Percentiles rank a stretch among this genome's conserved stretches.
These are phyloP conservation scores for Chrysopogon serrulatus DNA, from an alignment of 176 grass and related monocot genomes.

Conservation along the genomic window DNA sequence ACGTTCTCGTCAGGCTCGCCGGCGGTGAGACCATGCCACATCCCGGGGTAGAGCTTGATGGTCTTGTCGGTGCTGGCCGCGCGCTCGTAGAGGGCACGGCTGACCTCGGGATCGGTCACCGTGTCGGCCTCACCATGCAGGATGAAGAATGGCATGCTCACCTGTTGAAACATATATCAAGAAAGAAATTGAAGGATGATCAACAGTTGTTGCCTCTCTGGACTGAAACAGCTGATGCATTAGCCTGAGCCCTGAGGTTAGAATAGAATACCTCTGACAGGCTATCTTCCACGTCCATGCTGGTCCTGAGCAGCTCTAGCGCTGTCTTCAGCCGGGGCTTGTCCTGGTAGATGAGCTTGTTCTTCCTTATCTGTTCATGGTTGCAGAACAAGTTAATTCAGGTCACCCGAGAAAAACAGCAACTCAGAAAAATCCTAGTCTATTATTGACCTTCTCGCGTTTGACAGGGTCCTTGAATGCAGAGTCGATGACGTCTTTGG, in stretches of 20 bases:
- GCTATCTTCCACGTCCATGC: conserved; percentile 75
- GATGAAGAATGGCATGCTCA: conserved; percentile 77
- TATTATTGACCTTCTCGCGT: conserved; percentile 47
- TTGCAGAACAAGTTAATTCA: neutral
- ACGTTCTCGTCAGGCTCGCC: conserved; percentile 83
- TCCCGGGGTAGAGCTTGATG: conserved; percentile 82
- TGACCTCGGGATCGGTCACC: conserved; percentile 91
- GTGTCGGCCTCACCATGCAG: conserved; percentile 86
- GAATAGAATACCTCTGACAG: conserved; percentile 44
- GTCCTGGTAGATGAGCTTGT: conserved; percentile 92
- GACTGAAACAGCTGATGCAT: neutral
- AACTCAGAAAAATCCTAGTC: neutral
- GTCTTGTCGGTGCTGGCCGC: conserved; percentile 72
- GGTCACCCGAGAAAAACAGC: neutral
- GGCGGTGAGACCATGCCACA: conserved; percentile 91
- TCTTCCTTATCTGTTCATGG: conserved; percentile 69
- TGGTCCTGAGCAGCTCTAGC: conserved; percentile 75
- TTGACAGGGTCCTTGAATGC: conserved; percentile 87
- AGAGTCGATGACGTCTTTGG: conserved; percentile 85
- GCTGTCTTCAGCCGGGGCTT: conserved; percentile 88
- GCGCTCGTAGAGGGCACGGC: conserved; percentile 51
- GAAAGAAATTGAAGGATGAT: neutral
- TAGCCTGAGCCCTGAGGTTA: neutral
- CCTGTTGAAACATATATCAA: conserved; percentile 24
- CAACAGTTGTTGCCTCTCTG: neutral